Evolutionary conservation across 257 asterid species (phyloP).

Genomic region (Ilex aquifolium): DNA sequence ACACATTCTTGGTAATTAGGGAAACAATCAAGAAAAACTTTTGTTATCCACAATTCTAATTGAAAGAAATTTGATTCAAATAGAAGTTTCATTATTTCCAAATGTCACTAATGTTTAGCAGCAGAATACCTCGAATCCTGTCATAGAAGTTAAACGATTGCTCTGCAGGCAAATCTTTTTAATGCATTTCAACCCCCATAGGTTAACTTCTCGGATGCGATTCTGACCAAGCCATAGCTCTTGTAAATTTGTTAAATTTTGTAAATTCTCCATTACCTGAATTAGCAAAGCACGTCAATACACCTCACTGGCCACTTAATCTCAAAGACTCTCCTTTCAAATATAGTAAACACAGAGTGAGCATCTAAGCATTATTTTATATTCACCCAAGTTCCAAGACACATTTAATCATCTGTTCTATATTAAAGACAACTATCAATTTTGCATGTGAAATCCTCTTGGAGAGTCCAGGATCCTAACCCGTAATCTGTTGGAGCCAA

Average conservation of each 20-base stretch:
- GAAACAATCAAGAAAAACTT: constrained; percentile 5
- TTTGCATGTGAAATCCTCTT: constrained; percentile 7
- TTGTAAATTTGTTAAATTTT: constrained; percentile 55
- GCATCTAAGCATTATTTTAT: too few relatives aligned
- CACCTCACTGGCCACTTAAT: too few relatives aligned
- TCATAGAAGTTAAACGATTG: constrained; percentile 76
- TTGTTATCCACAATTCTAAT: background rate
- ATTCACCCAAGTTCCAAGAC: too few relatives aligned
- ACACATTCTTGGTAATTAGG: constrained; percentile 56
- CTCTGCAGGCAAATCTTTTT: constrained; percentile 97
- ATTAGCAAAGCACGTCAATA: constrained; percentile 7
- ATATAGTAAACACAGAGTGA: too few relatives aligned
- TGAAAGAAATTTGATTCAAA: too few relatives aligned
- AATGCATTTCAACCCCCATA: constrained; percentile 86
- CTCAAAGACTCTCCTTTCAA: too few relatives aligned
- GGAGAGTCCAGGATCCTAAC: constrained; percentile 36
- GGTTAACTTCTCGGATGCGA: constrained; percentile 71
- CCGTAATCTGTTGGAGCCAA: constrained; percentile 90
- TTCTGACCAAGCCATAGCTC: constrained; percentile 99
- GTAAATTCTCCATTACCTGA: constrained; percentile 89
- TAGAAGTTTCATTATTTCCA: too few relatives aligned
- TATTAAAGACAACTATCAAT: constrained; percentile 9
- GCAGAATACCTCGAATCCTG: constrained; percentile 69
- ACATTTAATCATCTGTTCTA: constrained; percentile 6
- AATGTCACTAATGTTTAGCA: too few relatives aligned